phyloP scores from a whole-genome alignment of 257 asterid genomes.

The Oldenlandia corymbosa region DNA sequence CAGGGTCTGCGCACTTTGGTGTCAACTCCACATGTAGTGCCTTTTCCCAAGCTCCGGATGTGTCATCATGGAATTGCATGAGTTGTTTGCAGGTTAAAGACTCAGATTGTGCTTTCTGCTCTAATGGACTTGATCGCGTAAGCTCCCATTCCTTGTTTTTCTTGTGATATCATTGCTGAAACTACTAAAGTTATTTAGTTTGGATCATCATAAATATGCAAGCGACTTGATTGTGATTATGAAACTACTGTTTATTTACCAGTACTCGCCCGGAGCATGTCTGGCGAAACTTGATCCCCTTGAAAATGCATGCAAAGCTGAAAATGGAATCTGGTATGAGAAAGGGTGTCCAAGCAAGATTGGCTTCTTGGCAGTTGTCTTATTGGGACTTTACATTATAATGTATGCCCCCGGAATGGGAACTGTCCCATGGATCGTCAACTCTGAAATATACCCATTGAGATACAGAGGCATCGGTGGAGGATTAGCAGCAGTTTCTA shows the following conservation, averaged over 20 bases:
- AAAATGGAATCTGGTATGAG: slow-evolving; percentile 46
- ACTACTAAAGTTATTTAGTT: too few species aligned
- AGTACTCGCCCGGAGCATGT: slow-evolving; percentile 50
- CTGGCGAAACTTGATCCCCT: slow-evolving; percentile 24
- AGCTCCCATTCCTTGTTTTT: too few species aligned
- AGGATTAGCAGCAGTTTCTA: slow-evolving; percentile 60
- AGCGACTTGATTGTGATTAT: background rate
- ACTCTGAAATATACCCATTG: slow-evolving; percentile 61
- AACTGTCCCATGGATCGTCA: slow-evolving; percentile 63
- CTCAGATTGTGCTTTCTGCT: slow-evolving; percentile 42
- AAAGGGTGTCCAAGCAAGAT: slow-evolving; percentile 55
- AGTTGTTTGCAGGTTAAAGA: slow-evolving; percentile 29
- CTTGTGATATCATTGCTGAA: too few species aligned
- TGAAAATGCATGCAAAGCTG: slow-evolving; percentile 28
- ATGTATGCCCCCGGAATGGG: slow-evolving; percentile 69
- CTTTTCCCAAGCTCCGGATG: slow-evolving; percentile 26
- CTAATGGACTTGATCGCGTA: slow-evolving; percentile 30
- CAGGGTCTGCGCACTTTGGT: slow-evolving; percentile 33
- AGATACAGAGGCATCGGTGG: slow-evolving; percentile 65
- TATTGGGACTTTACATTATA: slow-evolving; percentile 51
- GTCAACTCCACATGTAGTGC: slow-evolving; percentile 43
- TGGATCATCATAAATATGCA: too few species aligned
- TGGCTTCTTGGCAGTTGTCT: slow-evolving; percentile 48
- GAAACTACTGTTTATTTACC: background rate
- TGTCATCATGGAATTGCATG: slow-evolving; percentile 51